Conservation (phyloP, 2,329 filamentous ascomycete genomes). For the Claviceps quebecensis region DNA sequence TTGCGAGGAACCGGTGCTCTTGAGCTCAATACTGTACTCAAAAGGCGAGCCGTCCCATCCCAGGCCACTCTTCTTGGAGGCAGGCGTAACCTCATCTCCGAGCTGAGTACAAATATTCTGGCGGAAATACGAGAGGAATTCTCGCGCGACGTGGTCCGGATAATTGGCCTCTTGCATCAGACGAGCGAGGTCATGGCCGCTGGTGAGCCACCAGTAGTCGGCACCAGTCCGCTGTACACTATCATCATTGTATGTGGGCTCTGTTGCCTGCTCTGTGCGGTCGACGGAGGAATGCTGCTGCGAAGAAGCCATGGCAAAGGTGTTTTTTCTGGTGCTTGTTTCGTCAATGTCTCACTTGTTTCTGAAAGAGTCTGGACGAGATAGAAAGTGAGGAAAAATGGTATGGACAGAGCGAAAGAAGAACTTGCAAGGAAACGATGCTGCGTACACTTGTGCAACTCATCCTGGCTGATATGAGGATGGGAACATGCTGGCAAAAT, state of each 20-base stretch:
- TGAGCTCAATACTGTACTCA: not conserved
- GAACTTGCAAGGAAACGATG: too few relatives aligned
- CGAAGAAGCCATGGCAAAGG: not conserved
- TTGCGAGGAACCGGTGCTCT: not conserved
- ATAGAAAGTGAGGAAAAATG: too few relatives aligned
- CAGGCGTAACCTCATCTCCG: not conserved
- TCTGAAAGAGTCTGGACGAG: too few relatives aligned
- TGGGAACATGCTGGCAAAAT: too few relatives aligned
- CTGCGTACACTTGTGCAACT: too few relatives aligned
- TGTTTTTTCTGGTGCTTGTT: too few relatives aligned
- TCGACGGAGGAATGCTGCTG: not conserved
- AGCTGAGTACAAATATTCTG: not conserved
- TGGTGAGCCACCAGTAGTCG: not conserved
- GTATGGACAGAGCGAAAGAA: too few relatives aligned
- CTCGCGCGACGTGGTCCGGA: not conserved
- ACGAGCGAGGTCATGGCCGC: not conserved
- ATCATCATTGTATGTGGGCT: not conserved
- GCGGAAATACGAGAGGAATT: not conserved
- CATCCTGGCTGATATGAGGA: too few relatives aligned
- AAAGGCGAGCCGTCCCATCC: not conserved
- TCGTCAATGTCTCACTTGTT: too few relatives aligned
- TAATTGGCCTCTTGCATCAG: not conserved
- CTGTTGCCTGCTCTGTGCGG: not conserved
- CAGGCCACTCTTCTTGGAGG: not conserved
- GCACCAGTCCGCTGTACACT: not conserved